Percentiles rank a stretch among this genome's conserved stretches.
phyloP scores from a whole-genome alignment of 1,139 yeast genomes.

The Diutina neorugosa region DNA sequence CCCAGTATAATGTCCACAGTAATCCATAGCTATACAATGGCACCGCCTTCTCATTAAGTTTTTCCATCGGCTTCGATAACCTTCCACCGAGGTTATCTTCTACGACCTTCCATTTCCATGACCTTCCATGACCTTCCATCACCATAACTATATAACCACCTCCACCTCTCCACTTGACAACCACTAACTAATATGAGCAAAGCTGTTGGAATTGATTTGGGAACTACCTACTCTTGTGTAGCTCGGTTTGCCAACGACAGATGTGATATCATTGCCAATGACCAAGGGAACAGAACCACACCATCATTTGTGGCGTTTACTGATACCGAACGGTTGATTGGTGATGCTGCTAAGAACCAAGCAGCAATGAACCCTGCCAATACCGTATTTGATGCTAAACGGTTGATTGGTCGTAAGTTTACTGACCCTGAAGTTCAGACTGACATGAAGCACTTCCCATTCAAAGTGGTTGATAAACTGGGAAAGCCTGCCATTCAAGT shows the following conservation, averaged over 20 bases:
- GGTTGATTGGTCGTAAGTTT: slow-evolving; percentile 93
- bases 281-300: slow-evolving; percentile 98
- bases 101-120: neutral
- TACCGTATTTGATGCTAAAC: slow-evolving; percentile 97
- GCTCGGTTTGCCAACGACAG: slow-evolving; percentile 35
- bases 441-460: slow-evolving; percentile 96
- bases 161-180: neutral
- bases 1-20: no score
- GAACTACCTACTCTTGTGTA: slow-evolving; percentile 98
- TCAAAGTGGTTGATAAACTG: slow-evolving; percentile 75
- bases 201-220: slow-evolving; percentile 99
- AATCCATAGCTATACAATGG: no score
- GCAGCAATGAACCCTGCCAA: slow-evolving; percentile 95
- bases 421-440: slow-evolving; percentile 85
- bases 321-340: slow-evolving; percentile 93
- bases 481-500: slow-evolving; percentile 91
- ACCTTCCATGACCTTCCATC: neutral
- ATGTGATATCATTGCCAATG: slow-evolving; percentile 91
- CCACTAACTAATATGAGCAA: neutral
- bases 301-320: slow-evolving; percentile 98
- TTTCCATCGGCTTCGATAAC: neutral
- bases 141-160: neutral
- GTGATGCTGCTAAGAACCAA: slow-evolving; percentile 99
- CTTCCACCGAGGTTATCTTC: neutral
- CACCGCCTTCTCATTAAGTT: neutral